phyloP scores from a whole-genome alignment of 768 basidiomycete genomes.

The Pluteus cervinus region DNA sequence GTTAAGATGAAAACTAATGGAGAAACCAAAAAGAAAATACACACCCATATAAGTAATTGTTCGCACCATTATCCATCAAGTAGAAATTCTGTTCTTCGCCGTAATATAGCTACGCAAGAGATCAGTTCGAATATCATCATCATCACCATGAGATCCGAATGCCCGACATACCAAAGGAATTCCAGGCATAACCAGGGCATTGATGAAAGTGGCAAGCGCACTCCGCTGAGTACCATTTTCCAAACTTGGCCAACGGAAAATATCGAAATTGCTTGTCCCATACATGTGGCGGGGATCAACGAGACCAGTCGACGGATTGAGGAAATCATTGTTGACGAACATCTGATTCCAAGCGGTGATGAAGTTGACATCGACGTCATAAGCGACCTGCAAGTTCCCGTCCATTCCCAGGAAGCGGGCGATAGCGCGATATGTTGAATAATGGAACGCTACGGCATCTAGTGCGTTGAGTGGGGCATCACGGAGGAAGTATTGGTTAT shows the following conservation, averaged over 20 bases:
- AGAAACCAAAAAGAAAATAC: slow-evolving; percentile 13
- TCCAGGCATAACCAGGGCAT: slow-evolving; percentile 80
- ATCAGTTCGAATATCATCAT: slow-evolving; percentile 4
- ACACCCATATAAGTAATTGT: slow-evolving; percentile 88
- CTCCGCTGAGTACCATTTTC: slow-evolving; percentile 78
- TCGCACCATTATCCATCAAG: slow-evolving; percentile 78
- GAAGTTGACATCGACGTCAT: slow-evolving; percentile 78
- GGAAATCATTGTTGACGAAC: slow-evolving; percentile 81
- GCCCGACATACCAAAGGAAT: slow-evolving; percentile 57
- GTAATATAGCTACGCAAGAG: slow-evolving; percentile 58
- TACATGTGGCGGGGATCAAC: slow-evolving; percentile 87
- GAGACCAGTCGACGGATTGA: slow-evolving; percentile 59
- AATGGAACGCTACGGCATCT: slow-evolving; percentile 87
- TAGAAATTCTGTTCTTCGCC: slow-evolving; percentile 94
- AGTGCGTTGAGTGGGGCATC: slow-evolving; percentile 53
- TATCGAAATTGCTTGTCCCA: slow-evolving; percentile 92
- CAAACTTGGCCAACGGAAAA: slow-evolving; percentile 90
- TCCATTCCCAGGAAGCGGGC: slow-evolving; percentile 93
- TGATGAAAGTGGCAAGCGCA: slow-evolving; percentile 73
- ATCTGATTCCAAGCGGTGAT: slow-evolving; percentile 90
- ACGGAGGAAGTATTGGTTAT: slow-evolving; percentile 78
- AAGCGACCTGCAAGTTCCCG: slow-evolving; percentile 87
- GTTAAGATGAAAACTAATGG: not conserved
- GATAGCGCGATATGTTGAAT: slow-evolving; percentile 85
- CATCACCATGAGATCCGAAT: not conserved